Evolutionary conservation across 1,284 basidiomycete genomes (phyloP).

Genomic region (Cystobasidiaceae sp.): DNA sequence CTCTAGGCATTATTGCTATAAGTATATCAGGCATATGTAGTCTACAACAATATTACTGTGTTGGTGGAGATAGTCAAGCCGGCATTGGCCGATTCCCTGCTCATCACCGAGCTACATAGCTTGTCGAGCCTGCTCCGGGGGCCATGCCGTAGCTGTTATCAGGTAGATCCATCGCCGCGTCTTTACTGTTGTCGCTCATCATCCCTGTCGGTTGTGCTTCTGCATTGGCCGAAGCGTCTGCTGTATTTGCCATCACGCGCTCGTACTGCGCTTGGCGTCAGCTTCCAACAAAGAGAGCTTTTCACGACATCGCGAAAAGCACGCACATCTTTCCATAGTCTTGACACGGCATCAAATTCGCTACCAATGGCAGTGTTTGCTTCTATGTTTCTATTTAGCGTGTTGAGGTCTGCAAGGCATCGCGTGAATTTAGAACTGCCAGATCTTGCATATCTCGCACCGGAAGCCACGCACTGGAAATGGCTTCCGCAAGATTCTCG

Average conservation of each 20-base stretch:
- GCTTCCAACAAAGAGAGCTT: background rate
- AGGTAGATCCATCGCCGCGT: background rate
- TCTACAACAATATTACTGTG: background rate
- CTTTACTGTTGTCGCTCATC: background rate
- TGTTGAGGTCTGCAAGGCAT: slow-evolving; percentile 1
- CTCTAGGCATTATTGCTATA: background rate
- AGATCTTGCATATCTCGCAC: background rate
- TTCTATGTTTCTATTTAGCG: slow-evolving; percentile 27
- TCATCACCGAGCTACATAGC: slow-evolving; percentile 1
- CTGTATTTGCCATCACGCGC: slow-evolving; percentile 15
- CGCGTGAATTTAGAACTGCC: background rate
- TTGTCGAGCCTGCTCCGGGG: slow-evolving; percentile 27
- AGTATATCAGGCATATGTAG: background rate
- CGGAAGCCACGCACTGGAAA: background rate
- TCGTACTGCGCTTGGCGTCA: slow-evolving; percentile 1
- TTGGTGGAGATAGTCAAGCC: background rate
- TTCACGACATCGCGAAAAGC: background rate
- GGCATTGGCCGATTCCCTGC: background rate
- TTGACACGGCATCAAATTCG: slow-evolving; percentile 14
- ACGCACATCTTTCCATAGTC: slow-evolving; percentile 26
- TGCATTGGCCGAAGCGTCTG: background rate
- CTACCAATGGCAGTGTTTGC: slow-evolving; percentile 24
- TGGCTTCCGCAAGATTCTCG: slow-evolving; percentile 3
- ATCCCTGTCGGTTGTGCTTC: background rate
- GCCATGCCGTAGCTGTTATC: slow-evolving; percentile 19